These are phyloP conservation scores for Trametes villosa DNA, from an alignment of 768 basidiomycete species.

Conservation along the genomic window DNA sequence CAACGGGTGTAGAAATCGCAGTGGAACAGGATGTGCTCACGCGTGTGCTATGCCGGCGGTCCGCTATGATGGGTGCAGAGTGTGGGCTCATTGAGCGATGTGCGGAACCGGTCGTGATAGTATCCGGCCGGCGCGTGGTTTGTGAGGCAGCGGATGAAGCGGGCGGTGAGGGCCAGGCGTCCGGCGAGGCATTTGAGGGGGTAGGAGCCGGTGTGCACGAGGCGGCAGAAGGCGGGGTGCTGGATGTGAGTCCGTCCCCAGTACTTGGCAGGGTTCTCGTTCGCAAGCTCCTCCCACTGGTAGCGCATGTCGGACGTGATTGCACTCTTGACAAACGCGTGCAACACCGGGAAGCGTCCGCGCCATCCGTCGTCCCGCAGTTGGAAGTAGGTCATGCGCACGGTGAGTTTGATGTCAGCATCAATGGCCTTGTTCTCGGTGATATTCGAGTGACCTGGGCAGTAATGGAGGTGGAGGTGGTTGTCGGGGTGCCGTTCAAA, in stretches of 20 bases:
- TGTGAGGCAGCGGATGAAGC: constrained; percentile 1
- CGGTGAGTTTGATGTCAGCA: neutral
- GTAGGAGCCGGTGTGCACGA: neutral
- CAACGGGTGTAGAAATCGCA: neutral
- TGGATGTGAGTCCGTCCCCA: neutral
- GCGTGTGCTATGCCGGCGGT: neutral
- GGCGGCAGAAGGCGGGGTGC: neutral
- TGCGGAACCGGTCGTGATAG: constrained; percentile 3
- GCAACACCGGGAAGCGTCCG: too few species aligned
- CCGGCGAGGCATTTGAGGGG: neutral
- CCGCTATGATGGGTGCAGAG: neutral
- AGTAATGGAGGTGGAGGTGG: neutral
- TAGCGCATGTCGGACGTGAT: neutral
- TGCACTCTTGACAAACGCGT: too few species aligned
- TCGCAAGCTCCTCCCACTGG: neutral
- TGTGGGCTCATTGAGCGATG: neutral
- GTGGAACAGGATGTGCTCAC: too few species aligned
- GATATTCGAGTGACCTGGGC: neutral
- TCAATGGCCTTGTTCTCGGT: neutral
- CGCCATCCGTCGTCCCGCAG: too few species aligned
- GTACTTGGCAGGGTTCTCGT: too few species aligned
- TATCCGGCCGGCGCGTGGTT: neutral
- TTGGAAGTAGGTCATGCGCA: neutral
- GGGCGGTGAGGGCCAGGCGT: neutral
- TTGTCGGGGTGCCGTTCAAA: neutral